Conservation (phyloP, 108 stramenopile genomes). For the Phaeodactylum tricornutum region DNA sequence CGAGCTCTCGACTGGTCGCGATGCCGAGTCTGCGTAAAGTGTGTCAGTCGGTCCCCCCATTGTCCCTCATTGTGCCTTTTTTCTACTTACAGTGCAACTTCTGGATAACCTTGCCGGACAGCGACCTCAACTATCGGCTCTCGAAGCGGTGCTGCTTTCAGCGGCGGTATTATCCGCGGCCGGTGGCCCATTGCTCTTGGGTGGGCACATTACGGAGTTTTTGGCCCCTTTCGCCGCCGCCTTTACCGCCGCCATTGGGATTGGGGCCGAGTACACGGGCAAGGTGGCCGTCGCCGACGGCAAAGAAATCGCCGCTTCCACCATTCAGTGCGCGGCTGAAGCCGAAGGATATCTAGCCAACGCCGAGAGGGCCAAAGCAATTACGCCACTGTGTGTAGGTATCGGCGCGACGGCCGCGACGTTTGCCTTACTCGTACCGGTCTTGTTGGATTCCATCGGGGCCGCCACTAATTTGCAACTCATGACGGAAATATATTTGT, state of each 20-base stretch:
- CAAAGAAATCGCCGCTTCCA: slow-evolving; percentile 83
- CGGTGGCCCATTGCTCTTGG: slow-evolving; percentile 53
- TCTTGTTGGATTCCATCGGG: slow-evolving; percentile 37
- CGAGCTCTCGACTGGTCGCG: neutral
- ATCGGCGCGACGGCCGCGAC: slow-evolving; percentile 71
- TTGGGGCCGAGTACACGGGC: slow-evolving; percentile 83
- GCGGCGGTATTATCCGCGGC: slow-evolving; percentile 44
- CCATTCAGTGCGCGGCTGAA: slow-evolving; percentile 82
- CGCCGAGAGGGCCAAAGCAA: slow-evolving; percentile 82
- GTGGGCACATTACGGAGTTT: slow-evolving; percentile 54
- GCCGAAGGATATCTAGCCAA: slow-evolving; percentile 79
- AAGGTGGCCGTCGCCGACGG: slow-evolving; percentile 81
- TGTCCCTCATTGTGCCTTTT: neutral
- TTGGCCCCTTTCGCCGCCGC: slow-evolving; percentile 50
- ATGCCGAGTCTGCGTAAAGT: neutral
- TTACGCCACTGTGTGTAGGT: slow-evolving; percentile 85
- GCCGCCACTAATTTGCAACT: slow-evolving; percentile 19
- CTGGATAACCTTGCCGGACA: slow-evolving; percentile 52
- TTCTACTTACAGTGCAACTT: slow-evolving; percentile 31
- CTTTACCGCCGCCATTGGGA: slow-evolving; percentile 65
- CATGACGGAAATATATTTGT: slow-evolving; percentile 60
- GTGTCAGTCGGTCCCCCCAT: neutral
- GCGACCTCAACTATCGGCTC: slow-evolving; percentile 43
- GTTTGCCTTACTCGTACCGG: slow-evolving; percentile 62
- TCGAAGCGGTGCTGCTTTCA: slow-evolving; percentile 54